phyloP scores from a whole-genome alignment of 2,329 filamentous ascomycete species.

The Xylariaceae sp. region DNA sequence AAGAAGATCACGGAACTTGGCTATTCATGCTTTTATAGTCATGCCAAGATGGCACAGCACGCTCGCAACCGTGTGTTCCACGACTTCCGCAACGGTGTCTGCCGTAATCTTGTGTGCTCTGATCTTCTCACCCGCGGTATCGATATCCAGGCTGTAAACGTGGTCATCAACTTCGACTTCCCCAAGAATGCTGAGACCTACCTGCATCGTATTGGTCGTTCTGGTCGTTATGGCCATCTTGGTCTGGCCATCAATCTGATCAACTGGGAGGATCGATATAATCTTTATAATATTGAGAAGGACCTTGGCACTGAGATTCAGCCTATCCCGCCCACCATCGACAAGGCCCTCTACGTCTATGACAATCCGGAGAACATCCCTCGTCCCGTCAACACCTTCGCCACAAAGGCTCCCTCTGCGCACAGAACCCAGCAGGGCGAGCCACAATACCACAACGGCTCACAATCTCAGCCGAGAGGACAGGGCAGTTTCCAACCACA shows the following conservation, averaged over 20 bases:
- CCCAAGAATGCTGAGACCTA: constrained; percentile 99
- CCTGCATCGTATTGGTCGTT: constrained; percentile 95
- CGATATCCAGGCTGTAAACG: constrained; percentile 98
- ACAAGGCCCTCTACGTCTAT: constrained; percentile 98
- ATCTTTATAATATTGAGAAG: constrained; percentile 97
- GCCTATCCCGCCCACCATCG: constrained; percentile 89
- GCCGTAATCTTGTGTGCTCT: constrained; percentile 96
- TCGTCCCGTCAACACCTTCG: constrained; percentile 62
- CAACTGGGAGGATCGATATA: constrained; percentile 99
- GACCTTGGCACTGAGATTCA: constrained; percentile 97
- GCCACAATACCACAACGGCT: constrained; percentile 23
- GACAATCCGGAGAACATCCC: constrained; percentile 95
- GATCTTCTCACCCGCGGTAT: constrained; percentile 97
- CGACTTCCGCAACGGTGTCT: constrained; percentile 97
- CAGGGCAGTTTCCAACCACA: constrained; percentile 27
- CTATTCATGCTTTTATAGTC: constrained; percentile 99
- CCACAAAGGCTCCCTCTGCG: constrained; percentile 16
- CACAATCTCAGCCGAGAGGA: constrained; percentile 26
- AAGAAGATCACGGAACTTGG: constrained; percentile 99
- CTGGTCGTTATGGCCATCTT: constrained; percentile 92
- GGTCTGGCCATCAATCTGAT: constrained; percentile 98
- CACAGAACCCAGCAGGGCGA: constrained; percentile 27
- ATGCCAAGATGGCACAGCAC: constrained; percentile 95
- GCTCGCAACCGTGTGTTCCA: constrained; percentile 98
- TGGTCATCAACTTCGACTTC: constrained; percentile 99